Evolutionary conservation across 805 yeast genomes (phyloP).

Genomic region (Pachysolen tannophilus): DNA sequence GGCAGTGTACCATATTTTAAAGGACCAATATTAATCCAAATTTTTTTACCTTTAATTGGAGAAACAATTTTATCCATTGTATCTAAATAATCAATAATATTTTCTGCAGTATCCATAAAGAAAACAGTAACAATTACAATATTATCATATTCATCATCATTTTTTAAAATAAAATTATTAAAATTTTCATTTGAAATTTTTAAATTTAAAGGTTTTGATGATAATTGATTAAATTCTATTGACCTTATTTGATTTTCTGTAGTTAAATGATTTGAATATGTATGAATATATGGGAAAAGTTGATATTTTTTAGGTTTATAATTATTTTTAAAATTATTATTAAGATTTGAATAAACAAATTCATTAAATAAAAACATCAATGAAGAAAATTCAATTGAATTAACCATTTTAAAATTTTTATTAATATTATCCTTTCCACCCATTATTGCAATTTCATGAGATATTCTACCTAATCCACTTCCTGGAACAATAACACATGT

Average conservation of each 20-base stretch:
- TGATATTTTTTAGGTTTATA: constrained; percentile 10
- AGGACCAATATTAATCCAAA: constrained; percentile 92
- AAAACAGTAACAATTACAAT: constrained; percentile 61
- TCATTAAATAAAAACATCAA: constrained; percentile 67
- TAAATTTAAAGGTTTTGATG: constrained; percentile 38
- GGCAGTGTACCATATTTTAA: constrained; percentile 87
- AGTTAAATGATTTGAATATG: constrained; percentile 56
- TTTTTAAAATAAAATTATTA: constrained; percentile 34
- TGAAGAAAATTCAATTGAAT: constrained; percentile 70
- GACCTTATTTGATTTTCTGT: constrained; percentile 42
- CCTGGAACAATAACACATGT: constrained; percentile 75
- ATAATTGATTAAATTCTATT: constrained; percentile 21
- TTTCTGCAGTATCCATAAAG: constrained; percentile 90
- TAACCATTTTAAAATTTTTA: constrained; percentile 39
- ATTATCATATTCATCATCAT: constrained; percentile 27
- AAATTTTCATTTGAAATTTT: constrained; percentile 56
- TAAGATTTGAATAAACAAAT: constrained; percentile 35
- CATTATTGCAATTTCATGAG: constrained; percentile 47
- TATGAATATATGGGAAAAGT: constrained; percentile 49
- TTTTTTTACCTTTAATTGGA: constrained; percentile 29
- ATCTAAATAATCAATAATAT: constrained; percentile 67
- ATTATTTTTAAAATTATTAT: neutral
- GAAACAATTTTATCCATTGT: constrained; percentile 39
- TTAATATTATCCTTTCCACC: constrained; percentile 20
- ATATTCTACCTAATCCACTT: constrained; percentile 74